Evolutionary conservation across 768 basidiomycete genomes (phyloP), one percentile per base, ranked within the genome.

Genomic region (Suillus tomentosus): DNA sequence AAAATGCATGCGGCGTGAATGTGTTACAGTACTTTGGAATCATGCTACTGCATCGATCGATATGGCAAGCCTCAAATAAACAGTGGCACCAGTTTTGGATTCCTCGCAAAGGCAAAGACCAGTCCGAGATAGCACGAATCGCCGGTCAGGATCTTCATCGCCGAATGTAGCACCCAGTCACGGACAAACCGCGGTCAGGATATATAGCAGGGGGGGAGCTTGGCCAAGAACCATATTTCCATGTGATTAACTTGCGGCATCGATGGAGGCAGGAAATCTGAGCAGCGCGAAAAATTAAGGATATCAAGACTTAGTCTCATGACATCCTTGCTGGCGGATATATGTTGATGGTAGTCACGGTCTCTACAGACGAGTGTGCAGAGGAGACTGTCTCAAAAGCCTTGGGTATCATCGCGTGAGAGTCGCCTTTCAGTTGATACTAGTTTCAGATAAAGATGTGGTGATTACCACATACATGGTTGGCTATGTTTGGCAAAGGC

Each of bases 231-330:
- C 19, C 9, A 45, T 45, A 4, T n/a, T 19, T n/a, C 19, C n/a
- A n/a, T n/a, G n/a, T n/a, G n/a, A n/a, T n/a, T n/a, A n/a, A n/a
- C n/a, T n/a, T n/a, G n/a, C 19, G 43, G 19, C 43, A 45, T 45
- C 43, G 19, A 45, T n/a, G 43, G 19, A n/a, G 19, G 43, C 19
- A 10, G 43, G 19, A n/a, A 45, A 19, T 45, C 1, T 45, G 19
- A 45, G 43, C 43, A 45, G 43, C 9, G 43, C 43, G 31, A 31
- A 31, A 31, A 31, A 31, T 0, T 31, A 31, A 27, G 64, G 17
- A 83, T 72, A 7, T 78, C 77, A 3, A 73, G 69, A 60, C 81
- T 81, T 48, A 84, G 70, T n/a, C 77, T 60, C 5, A 62, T 31
- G 15, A 17, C 39, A 34, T 47, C 59, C 65, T 67, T 36, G 60